Base-by-base conservation (phyloP, 805 yeast genomes). In the Ogataea pilisensis region DNA sequence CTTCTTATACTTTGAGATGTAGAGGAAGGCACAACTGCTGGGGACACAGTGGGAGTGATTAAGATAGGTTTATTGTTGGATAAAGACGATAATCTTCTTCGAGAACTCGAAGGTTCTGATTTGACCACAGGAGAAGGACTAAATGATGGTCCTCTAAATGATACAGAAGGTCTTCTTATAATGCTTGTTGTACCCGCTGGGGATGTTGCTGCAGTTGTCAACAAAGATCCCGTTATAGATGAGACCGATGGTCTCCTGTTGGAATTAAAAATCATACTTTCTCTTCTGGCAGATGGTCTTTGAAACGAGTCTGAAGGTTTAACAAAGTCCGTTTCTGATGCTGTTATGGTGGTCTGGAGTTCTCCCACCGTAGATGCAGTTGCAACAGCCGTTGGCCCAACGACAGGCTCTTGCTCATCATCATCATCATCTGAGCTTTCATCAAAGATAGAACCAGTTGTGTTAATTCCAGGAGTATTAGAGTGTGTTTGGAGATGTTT, bases 71-170 rank as follows among this genome's bases (percentile, higher is more conserved):
- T 14, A 5, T 20, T 24, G 5, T 28, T 22, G 2, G 48, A 38
- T 26, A 51, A 38, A 1, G 57, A 53, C n/a, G 55, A 49, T n/a
- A 50, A 35, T 24, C 57, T 36, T 31, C 49, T 42, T 31, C 45
- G 49, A 12, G 35, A 18, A 5, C 31, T 3, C 8, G 29, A 24
- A 17, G 11, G 14, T 8, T 38, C 47, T 20, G 41, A 34, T 22
- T 34, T 31, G 11, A 28, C 12, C 5, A 4, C 18, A 4, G 40
- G 33, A 21, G 36, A 26, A 6, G 27, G 32, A 17, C 37, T 32
- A 22, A 38, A 20, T 6, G 41, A 26, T 7, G 36, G 36, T 26
- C 33, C 42, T 11, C 39, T 19, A 19, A 42, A 39, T 13, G 50
- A 27, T 2, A 38, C 35, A 3, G 45, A 41, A 7, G 45, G 39